Percentiles rank a stretch among this genome's conserved stretches.
These are phyloP conservation scores for Phanerodontia chrysosporium DNA, from an alignment of 768 basidiomycete species.

Conservation along the genomic window DNA sequence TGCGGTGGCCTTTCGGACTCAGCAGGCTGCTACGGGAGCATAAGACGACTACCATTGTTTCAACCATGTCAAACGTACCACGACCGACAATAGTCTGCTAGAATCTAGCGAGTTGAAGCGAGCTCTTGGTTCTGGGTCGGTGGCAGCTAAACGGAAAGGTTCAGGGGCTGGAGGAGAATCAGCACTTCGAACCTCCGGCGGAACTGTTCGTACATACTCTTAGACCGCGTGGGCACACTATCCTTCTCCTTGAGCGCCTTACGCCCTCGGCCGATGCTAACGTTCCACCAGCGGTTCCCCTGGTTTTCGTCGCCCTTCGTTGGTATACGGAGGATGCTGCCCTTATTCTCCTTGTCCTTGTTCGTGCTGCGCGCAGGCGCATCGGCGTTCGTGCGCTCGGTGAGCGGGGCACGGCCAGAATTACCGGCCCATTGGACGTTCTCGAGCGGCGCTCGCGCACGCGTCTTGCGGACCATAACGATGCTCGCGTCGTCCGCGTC, in stretches of 20 bases:
- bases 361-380: conserved; percentile 13
- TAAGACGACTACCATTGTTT: too few species aligned
- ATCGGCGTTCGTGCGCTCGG: conserved; percentile 42
- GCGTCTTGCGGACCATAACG: conserved; percentile 74
- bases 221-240: conserved; percentile 34
- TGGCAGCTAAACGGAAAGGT: too few species aligned
- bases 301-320: conserved; percentile 43
- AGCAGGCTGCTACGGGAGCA: too few species aligned
- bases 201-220: conserved; percentile 33
- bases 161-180: conserved; percentile 41
- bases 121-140: too few species aligned
- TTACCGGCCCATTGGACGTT: conserved; percentile 49
- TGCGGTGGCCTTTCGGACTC: not conserved
- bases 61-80: too few species aligned
- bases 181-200: not conserved
- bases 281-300: conserved; percentile 76
- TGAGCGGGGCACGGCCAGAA: conserved; percentile 32
- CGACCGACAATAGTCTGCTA: not conserved
- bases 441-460: conserved; percentile 56
- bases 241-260: too few species aligned
- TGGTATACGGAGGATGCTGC: conserved; percentile 28
- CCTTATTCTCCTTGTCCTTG: conserved; percentile 26
- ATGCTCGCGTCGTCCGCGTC: conserved; percentile 69
- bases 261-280: conserved; percentile 65
- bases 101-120: conserved; percentile 66